Base-by-base conservation (phyloP, 164 flowering plant genomes). In the Magnolia kwangsiensis region DNA sequence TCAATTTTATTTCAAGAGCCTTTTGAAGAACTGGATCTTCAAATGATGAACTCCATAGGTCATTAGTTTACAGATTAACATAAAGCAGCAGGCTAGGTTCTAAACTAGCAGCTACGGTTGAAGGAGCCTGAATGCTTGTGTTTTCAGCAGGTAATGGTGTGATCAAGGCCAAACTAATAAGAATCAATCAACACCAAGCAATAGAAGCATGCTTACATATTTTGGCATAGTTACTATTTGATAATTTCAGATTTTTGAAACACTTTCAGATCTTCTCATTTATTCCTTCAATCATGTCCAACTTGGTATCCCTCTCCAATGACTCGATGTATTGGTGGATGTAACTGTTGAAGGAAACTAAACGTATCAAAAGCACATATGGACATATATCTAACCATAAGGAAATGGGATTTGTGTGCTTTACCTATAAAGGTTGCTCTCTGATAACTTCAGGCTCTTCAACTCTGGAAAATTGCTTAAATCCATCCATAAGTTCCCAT, bases 261-360 rank as follows among this genome's bases (percentile, higher is more conserved):
- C 97, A 94, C 82, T 88, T 94, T 58, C 96, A 84, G 49, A 96
- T 88, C 86, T 90, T 94, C 88, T 96, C 99, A 76, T 90, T 90
- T 78, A 94, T 92, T 79, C 84, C 91, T 86, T 96, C 99, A 64
- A 96, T 93, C 5, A 77, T 78, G 68, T 96, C 99, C 67, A 91
- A 79, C 82, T 84, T 92, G 73, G 81, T 78, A 81, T 87, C 84
- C 78, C 66, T 85, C 86, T 94, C 98, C 78, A 96, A 80, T 13
- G 81, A 83, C 37, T 85, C 83, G 74, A 96, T 86, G 78, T 92
- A 88, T 82, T 83, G 87, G 76, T 92, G 91, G 67, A 96, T 89
- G 82, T 91, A 90, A 8, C 98, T n/a, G n/a, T n/a, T n/a, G n/a
- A n/a, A n/a, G n/a, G n/a, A n/a, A n/a, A n/a, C n/a, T n/a, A n/a